phyloP scores from a whole-genome alignment of 768 basidiomycete genomes.

The Leucosporidium creatinivorum region DNA sequence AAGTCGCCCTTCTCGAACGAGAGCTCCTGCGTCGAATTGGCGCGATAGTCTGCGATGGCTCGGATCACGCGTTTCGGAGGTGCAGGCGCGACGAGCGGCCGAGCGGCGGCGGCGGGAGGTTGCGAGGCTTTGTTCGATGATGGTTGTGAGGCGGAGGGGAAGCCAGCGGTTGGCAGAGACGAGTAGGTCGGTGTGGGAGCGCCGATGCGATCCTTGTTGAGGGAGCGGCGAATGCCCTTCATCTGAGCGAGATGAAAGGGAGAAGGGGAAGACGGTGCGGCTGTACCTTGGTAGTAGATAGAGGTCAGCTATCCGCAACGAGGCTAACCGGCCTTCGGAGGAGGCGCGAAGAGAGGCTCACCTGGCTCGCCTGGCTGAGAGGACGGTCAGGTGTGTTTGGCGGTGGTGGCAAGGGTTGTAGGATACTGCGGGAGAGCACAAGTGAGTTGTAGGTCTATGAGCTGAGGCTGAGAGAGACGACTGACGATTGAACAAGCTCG shows the following conservation, averaged over 20 bases:
- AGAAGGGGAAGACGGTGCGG: not conserved
- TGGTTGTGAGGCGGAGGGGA: not conserved
- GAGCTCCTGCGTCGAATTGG: slow-evolving; percentile 72
- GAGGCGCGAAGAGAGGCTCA: no score
- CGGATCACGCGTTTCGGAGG: slow-evolving; percentile 95
- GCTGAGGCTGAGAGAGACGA: no score
- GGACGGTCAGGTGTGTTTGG: no score
- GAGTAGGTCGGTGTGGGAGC: slow-evolving; percentile 15
- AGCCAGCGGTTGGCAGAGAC: slow-evolving; percentile 3
- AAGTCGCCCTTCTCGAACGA: slow-evolving; percentile 92
- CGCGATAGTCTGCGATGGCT: slow-evolving; percentile 60
- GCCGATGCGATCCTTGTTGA: slow-evolving; percentile 34
- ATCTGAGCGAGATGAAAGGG: not conserved
- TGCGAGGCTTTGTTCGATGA: not conserved
- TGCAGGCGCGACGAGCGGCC: slow-evolving; percentile 40
- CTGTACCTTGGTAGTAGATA: not conserved
- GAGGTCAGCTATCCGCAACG: no score
- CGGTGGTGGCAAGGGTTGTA: no score
- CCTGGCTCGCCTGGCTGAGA: no score
- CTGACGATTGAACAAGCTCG: no score
- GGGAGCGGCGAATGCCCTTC: slow-evolving; percentile 33
- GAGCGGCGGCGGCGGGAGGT: not conserved
- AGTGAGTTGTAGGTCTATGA: no score
- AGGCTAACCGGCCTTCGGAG: no score
- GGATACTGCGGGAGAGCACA: no score